These are phyloP conservation scores for Paradendryphiella salina DNA, from an alignment of 2,329 filamentous ascomycete species.

Conservation along the genomic window DNA sequence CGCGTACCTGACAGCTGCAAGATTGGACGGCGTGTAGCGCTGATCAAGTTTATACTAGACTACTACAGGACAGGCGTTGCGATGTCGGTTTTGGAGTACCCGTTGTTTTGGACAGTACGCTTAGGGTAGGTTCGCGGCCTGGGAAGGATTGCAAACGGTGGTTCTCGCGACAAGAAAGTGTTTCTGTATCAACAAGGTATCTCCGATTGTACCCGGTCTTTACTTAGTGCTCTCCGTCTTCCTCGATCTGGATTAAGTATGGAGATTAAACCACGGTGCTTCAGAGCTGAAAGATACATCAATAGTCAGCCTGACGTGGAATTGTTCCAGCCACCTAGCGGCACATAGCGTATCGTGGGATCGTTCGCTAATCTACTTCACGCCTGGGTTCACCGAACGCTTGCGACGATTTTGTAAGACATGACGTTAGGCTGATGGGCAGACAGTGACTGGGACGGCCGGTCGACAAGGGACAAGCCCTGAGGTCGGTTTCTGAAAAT, in stretches of 20 bases:
- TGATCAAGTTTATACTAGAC: neutral
- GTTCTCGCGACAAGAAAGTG: no score
- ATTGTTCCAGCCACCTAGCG: neutral
- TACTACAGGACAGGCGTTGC: neutral
- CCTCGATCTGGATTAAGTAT: neutral
- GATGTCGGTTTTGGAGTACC: neutral
- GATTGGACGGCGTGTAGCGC: neutral
- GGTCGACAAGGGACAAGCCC: slow-evolving; percentile 6
- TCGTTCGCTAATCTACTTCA: slow-evolving; percentile 2
- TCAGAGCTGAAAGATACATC: neutral
- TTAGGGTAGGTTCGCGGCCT: neutral
- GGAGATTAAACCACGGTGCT: neutral
- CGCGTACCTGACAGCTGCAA: slow-evolving; percentile 15
- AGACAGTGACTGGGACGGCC: slow-evolving; percentile 2
- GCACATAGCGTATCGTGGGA: slow-evolving; percentile 2
- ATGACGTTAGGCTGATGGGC: slow-evolving; percentile 11
- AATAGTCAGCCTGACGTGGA: neutral
- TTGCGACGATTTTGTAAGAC: slow-evolving; percentile 3
- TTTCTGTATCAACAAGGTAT: no score
- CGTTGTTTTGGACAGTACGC: slow-evolving; percentile 2
- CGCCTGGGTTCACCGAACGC: neutral
- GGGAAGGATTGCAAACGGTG: neutral
- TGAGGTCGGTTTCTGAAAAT: neutral
- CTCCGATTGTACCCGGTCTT: no score
- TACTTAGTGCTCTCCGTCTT: neutral